Conservation (phyloP, 2,329 filamentous ascomycete genomes). For the Arthroderma sp. region DNA sequence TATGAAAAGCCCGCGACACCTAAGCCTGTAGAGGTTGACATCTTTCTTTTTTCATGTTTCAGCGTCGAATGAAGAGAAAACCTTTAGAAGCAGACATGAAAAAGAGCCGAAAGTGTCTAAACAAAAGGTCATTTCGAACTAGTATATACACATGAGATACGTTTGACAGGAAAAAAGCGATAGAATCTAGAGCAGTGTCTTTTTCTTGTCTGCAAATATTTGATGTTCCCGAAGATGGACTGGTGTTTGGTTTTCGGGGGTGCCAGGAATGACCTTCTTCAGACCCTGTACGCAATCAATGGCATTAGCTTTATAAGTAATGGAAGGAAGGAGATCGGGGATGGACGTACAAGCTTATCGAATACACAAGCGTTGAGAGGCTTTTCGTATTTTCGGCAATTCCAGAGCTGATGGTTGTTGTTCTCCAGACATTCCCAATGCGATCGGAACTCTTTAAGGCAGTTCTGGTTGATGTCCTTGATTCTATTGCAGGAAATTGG, state of each 20-base stretch:
- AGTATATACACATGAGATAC: conserved; percentile 3
- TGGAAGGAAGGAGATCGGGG: not conserved
- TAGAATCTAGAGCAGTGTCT: conserved; percentile 23
- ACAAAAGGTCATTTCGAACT: conserved; percentile 1
- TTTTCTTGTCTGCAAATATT: conserved; percentile 29
- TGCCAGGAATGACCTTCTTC: conserved; percentile 66
- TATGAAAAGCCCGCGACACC: no score
- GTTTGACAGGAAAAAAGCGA: not conserved
- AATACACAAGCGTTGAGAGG: conserved; percentile 90
- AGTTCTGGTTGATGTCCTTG: conserved; percentile 91
- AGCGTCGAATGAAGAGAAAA: not conserved
- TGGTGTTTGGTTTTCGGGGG: conserved; percentile 55
- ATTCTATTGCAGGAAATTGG: conserved; percentile 42
- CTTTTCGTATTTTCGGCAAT: conserved; percentile 80
- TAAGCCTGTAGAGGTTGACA: no score
- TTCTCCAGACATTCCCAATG: conserved; percentile 96
- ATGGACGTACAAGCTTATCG: conserved; percentile 68
- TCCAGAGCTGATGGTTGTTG: conserved; percentile 96
- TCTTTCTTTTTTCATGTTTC: no score
- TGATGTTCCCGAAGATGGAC: conserved; percentile 55
- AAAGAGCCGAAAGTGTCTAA: conserved; percentile 5
- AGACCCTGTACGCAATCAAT: conserved; percentile 46
- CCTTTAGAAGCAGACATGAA: conserved; percentile 12
- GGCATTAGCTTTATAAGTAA: conserved; percentile 1
- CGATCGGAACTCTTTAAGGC: conserved; percentile 74